Conservation (phyloP, 2,329 filamentous ascomycete genomes). For the Fusarium nematophilum region DNA sequence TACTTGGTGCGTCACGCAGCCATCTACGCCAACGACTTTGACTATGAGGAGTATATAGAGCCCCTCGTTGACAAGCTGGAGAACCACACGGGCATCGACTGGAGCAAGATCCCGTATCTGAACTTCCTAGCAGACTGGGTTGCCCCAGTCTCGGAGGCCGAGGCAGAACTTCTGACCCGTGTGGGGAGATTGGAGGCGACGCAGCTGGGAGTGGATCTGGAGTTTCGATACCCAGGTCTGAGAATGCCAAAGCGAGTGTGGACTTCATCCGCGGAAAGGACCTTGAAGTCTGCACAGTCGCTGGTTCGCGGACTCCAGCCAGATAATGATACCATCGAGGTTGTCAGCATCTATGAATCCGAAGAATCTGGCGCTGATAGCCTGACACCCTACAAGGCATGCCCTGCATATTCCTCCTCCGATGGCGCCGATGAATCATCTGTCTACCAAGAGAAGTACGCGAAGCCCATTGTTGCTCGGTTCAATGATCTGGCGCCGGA, state of each 20-base stretch:
- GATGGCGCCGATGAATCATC: conserved; percentile 66
- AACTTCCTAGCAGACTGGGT: conserved; percentile 68
- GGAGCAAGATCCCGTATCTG: conserved; percentile 65
- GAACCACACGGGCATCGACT: conserved; percentile 66
- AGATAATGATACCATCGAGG: conserved; percentile 63
- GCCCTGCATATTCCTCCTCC: conserved; percentile 70
- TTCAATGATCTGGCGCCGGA: conserved; percentile 62
- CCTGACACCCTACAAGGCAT: conserved; percentile 73
- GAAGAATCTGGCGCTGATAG: conserved; percentile 67
- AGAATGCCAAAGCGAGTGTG: conserved; percentile 66
- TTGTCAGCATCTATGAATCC: conserved; percentile 67
- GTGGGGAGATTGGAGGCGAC: conserved; percentile 71
- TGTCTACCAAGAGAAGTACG: conserved; percentile 65
- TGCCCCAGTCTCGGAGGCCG: conserved; percentile 66
- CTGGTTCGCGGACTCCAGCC: conserved; percentile 68
- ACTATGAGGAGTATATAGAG: conserved; percentile 67
- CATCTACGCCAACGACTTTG: conserved; percentile 70
- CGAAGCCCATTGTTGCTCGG: conserved; percentile 68
- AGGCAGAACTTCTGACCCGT: conserved; percentile 69
- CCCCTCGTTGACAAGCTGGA: conserved; percentile 68
- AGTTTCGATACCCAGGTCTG: conserved; percentile 67
- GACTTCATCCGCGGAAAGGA: conserved; percentile 72
- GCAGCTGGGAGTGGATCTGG: conserved; percentile 67
- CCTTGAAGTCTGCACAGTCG: conserved; percentile 66
- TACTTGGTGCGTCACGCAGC: conserved; percentile 70